Conservation (phyloP, 495 filamentous ascomycete genomes). For the Daldinia bambusicola region DNA sequence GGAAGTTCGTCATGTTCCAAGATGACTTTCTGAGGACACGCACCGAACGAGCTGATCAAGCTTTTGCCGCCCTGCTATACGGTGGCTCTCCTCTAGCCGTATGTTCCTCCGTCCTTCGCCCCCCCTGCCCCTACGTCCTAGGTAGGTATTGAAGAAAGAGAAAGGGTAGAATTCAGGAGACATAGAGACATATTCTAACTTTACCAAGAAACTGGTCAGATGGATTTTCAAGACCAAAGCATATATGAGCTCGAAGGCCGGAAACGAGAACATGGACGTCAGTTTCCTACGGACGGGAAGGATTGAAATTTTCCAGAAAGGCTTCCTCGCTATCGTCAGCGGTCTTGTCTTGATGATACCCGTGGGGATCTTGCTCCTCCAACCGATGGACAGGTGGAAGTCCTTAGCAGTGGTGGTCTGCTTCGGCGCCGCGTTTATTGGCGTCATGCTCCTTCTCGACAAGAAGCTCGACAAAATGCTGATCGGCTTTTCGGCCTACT, state of each 20-base stretch:
- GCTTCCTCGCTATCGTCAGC: not conserved
- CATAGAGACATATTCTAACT: not conserved
- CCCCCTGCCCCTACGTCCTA: not conserved
- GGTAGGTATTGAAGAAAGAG: not conserved
- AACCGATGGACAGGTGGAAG: not conserved
- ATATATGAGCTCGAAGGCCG: not conserved
- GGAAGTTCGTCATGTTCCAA: not conserved
- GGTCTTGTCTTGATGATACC: not conserved
- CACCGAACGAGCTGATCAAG: not conserved
- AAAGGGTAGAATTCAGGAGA: not conserved
- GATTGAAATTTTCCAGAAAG: not conserved
- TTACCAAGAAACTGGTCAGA: not conserved
- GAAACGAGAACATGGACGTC: not conserved
- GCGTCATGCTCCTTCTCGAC: not conserved
- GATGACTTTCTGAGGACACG: not conserved
- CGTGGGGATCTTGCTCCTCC: not conserved
- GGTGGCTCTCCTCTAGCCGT: not conserved
- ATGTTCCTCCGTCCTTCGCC: not conserved
- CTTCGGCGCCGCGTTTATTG: not conserved
- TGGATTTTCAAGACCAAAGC: not conserved
- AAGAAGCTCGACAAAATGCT: conserved; percentile 2
- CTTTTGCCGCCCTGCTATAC: not conserved
- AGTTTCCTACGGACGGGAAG: not conserved
- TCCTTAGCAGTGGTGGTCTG: not conserved
- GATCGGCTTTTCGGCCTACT: conserved; percentile 2